Base-by-base conservation (phyloP, 768 basidiomycete genomes). In the Phanerodontia chrysosporium region DNA sequence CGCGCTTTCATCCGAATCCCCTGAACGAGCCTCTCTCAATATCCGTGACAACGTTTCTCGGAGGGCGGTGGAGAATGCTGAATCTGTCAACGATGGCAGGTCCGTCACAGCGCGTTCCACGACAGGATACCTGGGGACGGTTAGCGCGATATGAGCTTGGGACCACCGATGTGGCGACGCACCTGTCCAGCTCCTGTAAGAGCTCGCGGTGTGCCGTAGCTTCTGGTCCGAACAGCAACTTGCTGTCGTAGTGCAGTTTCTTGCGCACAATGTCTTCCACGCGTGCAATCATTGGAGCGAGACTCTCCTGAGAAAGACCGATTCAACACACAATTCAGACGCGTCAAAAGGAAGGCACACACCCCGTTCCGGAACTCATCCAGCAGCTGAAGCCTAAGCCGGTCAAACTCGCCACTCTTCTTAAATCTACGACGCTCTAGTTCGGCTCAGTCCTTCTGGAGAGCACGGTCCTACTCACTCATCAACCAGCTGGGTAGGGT, bases 321-420 rank as follows among this genome's bases (percentile, higher is more conserved):
- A 49, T 14, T 53, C 14, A 44, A 28, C 54, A 45, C 21, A n/a
- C 54, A 30, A 27, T n/a, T n/a, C 45, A 60, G 58, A 58, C 30
- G n/a, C 48, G 57, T 39, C 10, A 51, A 32, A 54, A 42, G 14
- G 39, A 55, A 58, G 56, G 45, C 18, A 74, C 83, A 60, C 70
- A 89, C 88, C 65, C 83, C 80, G 63, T 75, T 78, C 64, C 83
- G 81, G 69, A 89, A 88, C 65, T 84, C 76, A 6, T 76, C 66
- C 36, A 90, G 69, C 24, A 91, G 73, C 70, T 90, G 83, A 51
- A 82, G 80, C 51, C 89, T 79, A 61, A 90, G 68, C 24, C 85
- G 82, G 64, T 90, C 88, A 63, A 89, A 90, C 72, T 90, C 87
- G 28, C 88, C 89, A 12, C 87, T 87, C 65, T 85, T 86, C 72